Evolutionary conservation across 140 eudicot species (phyloP), one percentile per base, ranked within the genome.

Genomic region (Flaveria floridana): DNA sequence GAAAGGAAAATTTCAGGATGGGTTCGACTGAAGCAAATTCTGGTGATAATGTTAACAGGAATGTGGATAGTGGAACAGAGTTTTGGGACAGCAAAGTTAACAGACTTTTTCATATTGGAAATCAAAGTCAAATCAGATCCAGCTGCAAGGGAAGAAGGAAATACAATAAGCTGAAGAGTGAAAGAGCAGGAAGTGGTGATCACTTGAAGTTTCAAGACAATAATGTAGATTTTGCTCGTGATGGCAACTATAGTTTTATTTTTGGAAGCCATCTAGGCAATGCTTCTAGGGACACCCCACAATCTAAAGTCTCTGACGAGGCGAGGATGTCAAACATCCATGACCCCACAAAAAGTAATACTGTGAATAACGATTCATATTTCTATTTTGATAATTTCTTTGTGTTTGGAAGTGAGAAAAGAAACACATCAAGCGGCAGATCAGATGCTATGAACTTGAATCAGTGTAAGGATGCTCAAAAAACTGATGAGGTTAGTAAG

Each of bases 321-420:
- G 52, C 86, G 82, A 83, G 85, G 87, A 61, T 72, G 50, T 79
- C 88, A 76, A 83, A 74, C n/a, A 79, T 85, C 34, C 73, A 75
- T 70, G 83, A 76, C 58, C 78, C 79, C 44, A 63, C 50, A 59
- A 75, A 68, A 53, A 75, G 18, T 53, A 20, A 19, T 81, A 73
- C 23, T 74, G 69, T 34, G 19, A 74, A 78, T 20, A 76, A 76
- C 18, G 67, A 84, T 50, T 73, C 79, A 20, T 42, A 58, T 80
- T 72, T 44, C 48, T 42, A 41, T 68, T 39, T 50, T 63, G 39
- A 16, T 15, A 76, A 80, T 58, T 25, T 65, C 3, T 85, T 83
- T 82, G 87, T 86, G 50, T 81, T 83, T 80, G 85, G 87, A 76
- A 78, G 83, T 25, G 73, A 79, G 65, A 56, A 82, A 51, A 69